Evolutionary conservation across 768 basidiomycete species (phyloP), one percentile per base, ranked within the genome.

Genomic region (Suillus sp.): DNA sequence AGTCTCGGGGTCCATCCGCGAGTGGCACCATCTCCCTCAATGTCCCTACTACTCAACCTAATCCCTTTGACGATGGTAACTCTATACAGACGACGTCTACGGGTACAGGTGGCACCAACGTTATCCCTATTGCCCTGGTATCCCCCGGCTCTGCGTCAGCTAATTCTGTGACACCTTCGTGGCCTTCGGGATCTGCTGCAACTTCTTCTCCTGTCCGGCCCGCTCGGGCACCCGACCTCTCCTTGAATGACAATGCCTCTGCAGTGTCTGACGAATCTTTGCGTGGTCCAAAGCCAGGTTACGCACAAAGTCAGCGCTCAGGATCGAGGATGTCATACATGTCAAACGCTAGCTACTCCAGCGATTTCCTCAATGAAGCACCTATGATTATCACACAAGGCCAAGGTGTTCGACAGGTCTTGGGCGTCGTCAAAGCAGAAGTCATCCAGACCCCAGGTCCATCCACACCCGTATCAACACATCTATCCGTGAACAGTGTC

Each of bases 121-220:
- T 93, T 66, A 94, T 94, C 63, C 92, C 92, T 65, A 93, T 94
- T 64, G 92, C 92, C 14, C 81, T 93, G 48, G 88, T 93, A 40
- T 77, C 88, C 27, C 85, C 89, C 20, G 85, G 85, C 25, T 81
- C 83, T 13, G 72, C 75, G 25, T 53, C 51, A 53, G 32, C 51
- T 20, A 66, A 65, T 3, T 55, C 73, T 65, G 38, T 78, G 75
- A 40, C 74, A 75, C 34, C 72, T 14, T 72, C 73, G 11, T 81
- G 85, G 18, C 69, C 68, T 45, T 68, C 68, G 2, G 61, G 64
- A 20, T 48, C 65, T 50, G 61, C 70, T 45, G 47, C 56, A n/a
- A 43, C 66, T 34, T 74, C 77, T 38, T 80, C 78, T 37, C 87
- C 88, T 16, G 66, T 78, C 10, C 86, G 86, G 55, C 86, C 89